Base-by-base conservation (phyloP, 176 grass and related monocot species). In the Ensete glaucum region DNA sequence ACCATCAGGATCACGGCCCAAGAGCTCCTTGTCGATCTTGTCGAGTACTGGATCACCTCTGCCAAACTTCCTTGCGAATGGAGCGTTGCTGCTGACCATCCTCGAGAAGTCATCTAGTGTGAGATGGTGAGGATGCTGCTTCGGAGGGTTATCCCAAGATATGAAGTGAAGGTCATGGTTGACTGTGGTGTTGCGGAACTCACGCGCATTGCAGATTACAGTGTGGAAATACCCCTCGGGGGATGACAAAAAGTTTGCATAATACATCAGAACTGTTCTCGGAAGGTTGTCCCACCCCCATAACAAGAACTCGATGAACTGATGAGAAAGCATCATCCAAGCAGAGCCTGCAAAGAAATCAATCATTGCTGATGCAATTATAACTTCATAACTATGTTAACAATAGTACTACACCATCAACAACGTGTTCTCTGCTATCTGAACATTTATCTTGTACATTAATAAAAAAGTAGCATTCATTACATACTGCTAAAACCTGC, bases 241-340 rank as follows among this genome's bases (percentile, higher is more conserved):
- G 0, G 95, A 99, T 57, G 91, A 94, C 53, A 99, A 86, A 48
- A 98, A 93, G 73, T 98, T 98, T 5, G 94, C 90, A 73, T 98
- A 98, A 73, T 98, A 98, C 94, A 98, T 98, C 11, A 98, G 63
- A 14, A 93, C 94, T 9, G 94, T 93, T 73, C 94, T 83, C 1
- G 94, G 94, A 62, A 98, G 88, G 72, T 93, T 98, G 78, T 98
- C 94, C 94, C 94, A 98, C 54, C 94, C 94, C 94, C 94, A 98
- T 78, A 98, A 79, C 75, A 85, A 91, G 58, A 89, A 98, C 62
- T 98, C 94, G 54, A 91, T 87, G 82, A 98, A 98, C 9, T 85
- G 84, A 70, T 85, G 94, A 75, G 90, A 86, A 74, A 98, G 88
- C 85, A 91, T 83, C 94, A 98, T 98, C 94, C 94, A 98, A 19